Evolutionary conservation across 768 basidiomycete genomes (phyloP), one percentile per base, ranked within the genome.

Genomic region (Collybia sordida): DNA sequence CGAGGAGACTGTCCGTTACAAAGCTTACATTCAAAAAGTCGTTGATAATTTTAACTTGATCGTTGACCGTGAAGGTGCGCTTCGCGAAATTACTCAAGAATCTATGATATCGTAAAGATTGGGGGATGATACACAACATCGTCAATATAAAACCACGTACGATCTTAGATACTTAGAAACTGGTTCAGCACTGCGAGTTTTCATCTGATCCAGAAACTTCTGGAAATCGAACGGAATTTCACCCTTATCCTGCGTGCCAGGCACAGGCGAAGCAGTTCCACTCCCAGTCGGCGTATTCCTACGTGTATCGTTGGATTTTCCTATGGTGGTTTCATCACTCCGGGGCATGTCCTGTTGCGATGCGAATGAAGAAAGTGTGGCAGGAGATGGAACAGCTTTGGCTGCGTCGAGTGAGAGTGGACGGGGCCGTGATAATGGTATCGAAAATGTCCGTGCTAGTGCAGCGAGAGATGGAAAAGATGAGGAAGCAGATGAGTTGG

Each of bases 81-180:
- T 95, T 97, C 19, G 91, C 74, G 59, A 98, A 98, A 59, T 95
- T 96, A 64, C 87, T 90, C 62, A 98, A 65, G 62, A 98, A 98
- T 37, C 95, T 98, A 61, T 4, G 14, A 11, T 14, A 14, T 47
- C 34, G 28, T 18, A 12, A 44, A 12, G 15, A 45, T 41, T 15
- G 21, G 14, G 14, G 31, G 31, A 12, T 31, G 31, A 21, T 44
- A 3, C 24, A 51, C 21, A 24, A 38, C 51, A 31, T 28, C 39
- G 41, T 15, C 18, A 23, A 31, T 19, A 37, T 8, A 46, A 21
- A 39, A 23, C 31, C 36, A 82, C 91, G 57, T 68, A 95, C 95
- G 93, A 97, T 74, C 93, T 83, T 44, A 99, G 78, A 72, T 95
- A 98, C 68, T 93, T 93, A 23, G 91, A 92, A 18, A 98, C 88